Base-by-base conservation (phyloP, 495 filamentous ascomycete species). In the Tetracladium setigerum region DNA sequence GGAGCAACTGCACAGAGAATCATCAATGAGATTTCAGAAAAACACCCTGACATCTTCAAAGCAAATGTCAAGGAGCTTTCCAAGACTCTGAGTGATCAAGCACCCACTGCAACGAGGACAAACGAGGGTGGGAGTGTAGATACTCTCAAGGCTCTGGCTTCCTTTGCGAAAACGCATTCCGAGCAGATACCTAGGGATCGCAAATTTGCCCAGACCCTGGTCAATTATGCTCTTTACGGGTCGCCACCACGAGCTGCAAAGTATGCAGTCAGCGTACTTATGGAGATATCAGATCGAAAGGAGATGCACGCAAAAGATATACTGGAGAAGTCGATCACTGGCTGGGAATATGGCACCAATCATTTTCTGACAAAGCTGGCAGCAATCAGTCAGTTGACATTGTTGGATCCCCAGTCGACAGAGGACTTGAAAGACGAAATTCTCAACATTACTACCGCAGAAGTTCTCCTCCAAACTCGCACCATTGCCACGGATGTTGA, bases 51-150 rank as follows among this genome's bases (percentile, higher is more conserved):
- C 46, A 78, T 97, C 8, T 84, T 99, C 63, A 86, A 88, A 63
- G 85, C 87, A 1, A 91, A 97, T 54, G 82, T 96, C 5, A 85
- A 87, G 38, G 90, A 95, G 54, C 83, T 99, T 46, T 95, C 89
- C 66, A 87, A 85, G 56, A 76, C 84, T 32, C 72, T 99, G 7
- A 78, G 86, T 54, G 78, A 86, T 16, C 79, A 89, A 58, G 86
- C 89, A 6, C 91, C 92, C 3, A 81, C 76, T 13, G 63, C 68
- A 12, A 73, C 72, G n/a, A 76, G 75, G 22, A 54, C 75, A 1
- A 86, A 86, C 44, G 81, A 87, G 45, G 55, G 76, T 2, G 69
- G 76, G 2, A 82, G 85, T 9, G 87, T 89, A 15, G 87, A 95
- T 60, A 91, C 89, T 5, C 72, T 99, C 47, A 95, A 94, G 61